These are phyloP conservation scores for Kalaharituber pfeilii DNA, from an alignment of 2,329 filamentous ascomycete species.

Conservation along the genomic window DNA sequence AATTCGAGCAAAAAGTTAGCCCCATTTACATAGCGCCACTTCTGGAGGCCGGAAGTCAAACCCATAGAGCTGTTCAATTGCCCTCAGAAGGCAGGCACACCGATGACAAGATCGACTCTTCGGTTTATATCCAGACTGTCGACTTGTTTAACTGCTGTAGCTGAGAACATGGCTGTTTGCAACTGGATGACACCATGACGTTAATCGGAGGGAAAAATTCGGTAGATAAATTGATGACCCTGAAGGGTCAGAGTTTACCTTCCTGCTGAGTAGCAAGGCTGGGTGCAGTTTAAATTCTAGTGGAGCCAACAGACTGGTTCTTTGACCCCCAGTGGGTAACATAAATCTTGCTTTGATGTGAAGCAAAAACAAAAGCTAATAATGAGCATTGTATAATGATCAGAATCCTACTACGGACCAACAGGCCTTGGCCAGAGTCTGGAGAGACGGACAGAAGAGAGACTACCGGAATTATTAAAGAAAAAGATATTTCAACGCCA, in stretches of 20 bases:
- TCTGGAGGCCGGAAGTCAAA: not conserved
- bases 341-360: no score
- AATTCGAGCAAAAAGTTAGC: not conserved
- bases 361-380: no score
- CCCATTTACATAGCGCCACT: not conserved
- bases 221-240: conserved; percentile 97
- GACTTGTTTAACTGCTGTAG: conserved; percentile 88
- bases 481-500: conserved; percentile 99
- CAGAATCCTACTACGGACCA: conserved; percentile 98
- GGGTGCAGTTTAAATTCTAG: conserved; percentile 93
- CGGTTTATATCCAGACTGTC: conserved; percentile 84
- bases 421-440: conserved; percentile 89
- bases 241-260: conserved; percentile 74
- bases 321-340: conserved; percentile 55
- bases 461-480: conserved; percentile 93
- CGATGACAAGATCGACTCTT: conserved; percentile 97
- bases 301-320: conserved; percentile 78
- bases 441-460: conserved; percentile 98
- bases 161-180: conserved; percentile 62
- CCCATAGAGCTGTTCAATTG: conserved; percentile 67
- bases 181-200: conserved; percentile 93
- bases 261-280: conserved; percentile 90
- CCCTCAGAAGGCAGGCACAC: conserved; percentile 75
- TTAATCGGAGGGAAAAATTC: conserved; percentile 94
- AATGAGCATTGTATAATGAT: no score